Percentiles rank a stretch among this genome's conserved stretches.
Evolutionary conservation across 2,329 filamentous ascomycete species (phyloP).

Genomic region (Paramyrothecium sp.): DNA sequence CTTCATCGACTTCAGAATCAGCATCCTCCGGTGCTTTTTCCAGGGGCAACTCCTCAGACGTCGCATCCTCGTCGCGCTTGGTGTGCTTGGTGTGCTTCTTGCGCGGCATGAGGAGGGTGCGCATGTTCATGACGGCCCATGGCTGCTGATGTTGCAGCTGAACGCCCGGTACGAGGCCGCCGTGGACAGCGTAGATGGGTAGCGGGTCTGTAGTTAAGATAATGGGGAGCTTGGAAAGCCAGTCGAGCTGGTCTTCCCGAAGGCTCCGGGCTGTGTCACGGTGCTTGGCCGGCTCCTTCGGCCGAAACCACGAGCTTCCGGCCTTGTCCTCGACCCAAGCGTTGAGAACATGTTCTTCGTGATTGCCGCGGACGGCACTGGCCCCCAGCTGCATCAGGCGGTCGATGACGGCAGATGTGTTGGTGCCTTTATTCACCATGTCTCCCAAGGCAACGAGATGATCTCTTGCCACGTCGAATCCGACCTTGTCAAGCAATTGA

Average conservation of each 20-base stretch:
- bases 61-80: slow-evolving; percentile 9
- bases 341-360: slow-evolving; percentile 83
- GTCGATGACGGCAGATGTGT: slow-evolving; percentile 75
- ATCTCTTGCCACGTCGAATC: slow-evolving; percentile 58
- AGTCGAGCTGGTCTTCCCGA: slow-evolving; percentile 59
- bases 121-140: slow-evolving; percentile 88
- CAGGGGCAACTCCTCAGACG: background rate
- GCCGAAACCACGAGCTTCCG: slow-evolving; percentile 22
- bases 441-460: slow-evolving; percentile 78
- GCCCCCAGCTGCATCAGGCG: slow-evolving; percentile 72
- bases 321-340: slow-evolving; percentile 42
- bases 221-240: slow-evolving; percentile 72
- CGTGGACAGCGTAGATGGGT: slow-evolving; percentile 73
- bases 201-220: slow-evolving; percentile 71
- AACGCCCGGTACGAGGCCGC: slow-evolving; percentile 76
- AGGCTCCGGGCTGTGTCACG: slow-evolving; percentile 57
- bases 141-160: slow-evolving; percentile 70
- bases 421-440: slow-evolving; percentile 82
- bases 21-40: background rate
- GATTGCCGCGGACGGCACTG: slow-evolving; percentile 84
- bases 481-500: slow-evolving; percentile 63
- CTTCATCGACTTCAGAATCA: slow-evolving; percentile 1
- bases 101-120: slow-evolving; percentile 60
- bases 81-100: slow-evolving; percentile 23
- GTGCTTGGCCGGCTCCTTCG: slow-evolving; percentile 25